Conservation (phyloP, 805 yeast genomes). For the Lipomyces yamadae region DNA sequence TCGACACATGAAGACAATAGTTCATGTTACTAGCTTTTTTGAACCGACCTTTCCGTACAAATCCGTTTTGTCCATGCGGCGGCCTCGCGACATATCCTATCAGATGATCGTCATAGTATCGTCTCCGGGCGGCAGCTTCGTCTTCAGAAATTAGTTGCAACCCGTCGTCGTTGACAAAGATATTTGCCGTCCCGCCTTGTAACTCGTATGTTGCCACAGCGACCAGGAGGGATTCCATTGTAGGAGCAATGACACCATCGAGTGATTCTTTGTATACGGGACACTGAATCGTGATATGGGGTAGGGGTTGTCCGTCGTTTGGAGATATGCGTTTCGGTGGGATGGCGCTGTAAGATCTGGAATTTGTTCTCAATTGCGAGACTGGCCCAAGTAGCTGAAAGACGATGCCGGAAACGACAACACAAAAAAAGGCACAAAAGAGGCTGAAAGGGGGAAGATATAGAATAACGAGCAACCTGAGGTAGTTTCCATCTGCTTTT, state of each 20-base stretch:
- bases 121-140: constrained; percentile 21
- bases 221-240: constrained; percentile 28
- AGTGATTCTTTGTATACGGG: constrained; percentile 34
- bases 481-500: constrained; percentile 24
- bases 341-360: constrained; percentile 22
- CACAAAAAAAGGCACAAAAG: constrained; percentile 29
- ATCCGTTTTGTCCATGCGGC: constrained; percentile 33
- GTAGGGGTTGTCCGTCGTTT: constrained; percentile 15
- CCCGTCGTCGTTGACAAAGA: constrained; percentile 35
- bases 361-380: constrained; percentile 24
- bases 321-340: constrained; percentile 27
- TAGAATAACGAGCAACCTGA: constrained; percentile 15
- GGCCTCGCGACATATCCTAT: constrained; percentile 35
- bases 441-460: constrained; percentile 21
- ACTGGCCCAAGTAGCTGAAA: constrained; percentile 28
- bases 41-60: constrained; percentile 31
- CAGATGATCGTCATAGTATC: constrained; percentile 26
- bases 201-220: constrained; percentile 34
- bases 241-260: constrained; percentile 32
- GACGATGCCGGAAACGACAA: constrained; percentile 22
- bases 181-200: constrained; percentile 32
- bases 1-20: constrained; percentile 28
- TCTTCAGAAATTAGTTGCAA: constrained; percentile 29
- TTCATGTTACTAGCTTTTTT: constrained; percentile 36
- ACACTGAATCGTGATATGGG: constrained; percentile 33